Base-by-base conservation (phyloP, 108 stramenopile species). In the Nitzschia inconspicua region DNA sequence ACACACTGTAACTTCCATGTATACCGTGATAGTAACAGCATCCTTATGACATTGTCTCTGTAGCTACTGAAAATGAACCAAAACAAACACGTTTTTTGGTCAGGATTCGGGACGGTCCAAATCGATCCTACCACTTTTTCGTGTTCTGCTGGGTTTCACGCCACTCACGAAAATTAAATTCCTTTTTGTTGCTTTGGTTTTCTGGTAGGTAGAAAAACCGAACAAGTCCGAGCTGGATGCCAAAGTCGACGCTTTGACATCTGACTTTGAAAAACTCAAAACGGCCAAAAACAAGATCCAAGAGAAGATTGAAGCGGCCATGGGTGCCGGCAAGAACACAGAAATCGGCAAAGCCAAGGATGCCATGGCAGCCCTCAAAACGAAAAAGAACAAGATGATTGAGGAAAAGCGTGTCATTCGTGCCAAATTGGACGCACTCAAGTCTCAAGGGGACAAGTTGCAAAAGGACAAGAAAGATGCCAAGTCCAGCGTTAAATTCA, bases 351-450 rank as follows among this genome's bases (percentile, higher is more conserved):
- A 74, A 27, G 72, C 63, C 14, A 76, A 78, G 13, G 79, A 82
- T 9, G 75, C 60, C 11, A 60, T 88, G 52, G 53, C 72, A 43
- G 60, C 66, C 39, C 75, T 91, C 47, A 80, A 83, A 28, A 65
- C 59, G 18, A 74, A 79, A 60, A 94, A 88, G 83, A 75, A 70
- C 3, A 65, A 57, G 4, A 70, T 94, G 60, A 88, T 94, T 44
- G 73, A 89, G 19, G 84, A 91, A 57, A 90, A 90, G 58, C 84
- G 82, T 57, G 80, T 63, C 24, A 76, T 94, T 13, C 73, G 84
- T n/a, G 80, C 85, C 49, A 59, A 76, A 41, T 75, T 89, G 50
- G 86, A 94, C 24, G 41, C 47, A n/a, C 55, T 79, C 56, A 89
- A 86, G 68, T 44, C 63, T 20, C 57, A 70, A 14, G 63, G 60